Conservation (phyloP, 257 asterid genomes). For the Lycium ferocissimum region DNA sequence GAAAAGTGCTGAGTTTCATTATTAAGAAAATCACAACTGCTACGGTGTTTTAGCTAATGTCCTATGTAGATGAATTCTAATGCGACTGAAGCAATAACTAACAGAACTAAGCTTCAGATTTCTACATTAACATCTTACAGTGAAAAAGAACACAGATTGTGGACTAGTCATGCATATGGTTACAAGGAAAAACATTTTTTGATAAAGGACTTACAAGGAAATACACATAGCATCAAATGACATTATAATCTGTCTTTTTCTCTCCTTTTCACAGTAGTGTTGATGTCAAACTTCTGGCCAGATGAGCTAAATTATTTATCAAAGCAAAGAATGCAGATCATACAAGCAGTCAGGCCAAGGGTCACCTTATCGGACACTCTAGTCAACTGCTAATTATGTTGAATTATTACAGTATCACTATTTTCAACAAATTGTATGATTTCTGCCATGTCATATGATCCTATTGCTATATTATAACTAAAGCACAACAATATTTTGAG, state of each 20-base stretch:
- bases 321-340: constrained; percentile 5
- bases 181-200: neutral
- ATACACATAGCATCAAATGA: neutral
- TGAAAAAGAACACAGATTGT: constrained; percentile 11
- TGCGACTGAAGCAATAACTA: neutral
- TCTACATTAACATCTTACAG: neutral
- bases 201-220: constrained; percentile 5
- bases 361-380: neutral
- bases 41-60: constrained; percentile 5
- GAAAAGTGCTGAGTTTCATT: neutral
- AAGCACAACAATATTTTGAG: neutral
- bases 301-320: neutral
- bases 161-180: neutral
- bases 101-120: neutral
- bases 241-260: neutral
- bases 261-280: constrained; percentile 12
- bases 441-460: neutral
- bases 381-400: constrained; percentile 20
- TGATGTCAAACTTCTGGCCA: neutral
- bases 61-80: neutral
- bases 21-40: neutral
- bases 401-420: constrained; percentile 1
- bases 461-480: constrained; percentile 18
- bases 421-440: neutral
- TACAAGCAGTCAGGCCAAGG: neutral